Evolutionary conservation across 805 yeast species (phyloP), one percentile per base, ranked within the genome.

Genomic region (Saccharomycopsis malanga): DNA sequence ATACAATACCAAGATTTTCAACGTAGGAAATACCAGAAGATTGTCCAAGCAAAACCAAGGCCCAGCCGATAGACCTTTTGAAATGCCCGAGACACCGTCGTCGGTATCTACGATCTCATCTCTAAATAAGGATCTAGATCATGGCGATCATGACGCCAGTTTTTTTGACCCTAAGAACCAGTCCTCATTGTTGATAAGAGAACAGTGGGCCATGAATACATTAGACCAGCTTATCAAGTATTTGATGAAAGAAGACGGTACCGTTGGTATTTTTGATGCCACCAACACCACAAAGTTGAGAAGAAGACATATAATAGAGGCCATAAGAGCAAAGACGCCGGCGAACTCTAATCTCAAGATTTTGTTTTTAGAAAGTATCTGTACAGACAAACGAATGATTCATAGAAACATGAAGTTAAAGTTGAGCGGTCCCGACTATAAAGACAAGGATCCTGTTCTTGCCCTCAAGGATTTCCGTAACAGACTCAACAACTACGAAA

Each of bases 21-120:
- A 81, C 58, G 87, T 81, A 32, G 87, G 87, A 1, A 77, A 79
- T 58, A 79, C 81, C 5, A 63, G 87, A 60, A 65, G 87, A 56
- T 69, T 67, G 56, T 73, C 73, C 50, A 72, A 70, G 30, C 68
- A 69, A 17, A 50, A 65, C 7, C 62, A 57, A 37, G 70, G 70
- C 6, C 69, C 71, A 5, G 61, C 6, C 9, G 45, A 29, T 14
- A 36, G 45, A 15, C 54, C 56, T 1, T 48, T 49, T 27, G 46
- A 9, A 41, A 53, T 34, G 53, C 47, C 30, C 15, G 37, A 37
- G 6, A 29, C 22, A 39, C 29, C 18, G 17, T 7, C 22, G 5
- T n/a, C n/a, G n/a, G n/a, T n/a, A n/a, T n/a, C n/a, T n/a, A n/a
- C n/a, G n/a, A n/a, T n/a, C n/a, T n/a, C n/a, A n/a, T n/a, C n/a